Base-by-base conservation (phyloP, 2,329 filamentous ascomycete genomes). In the Onygena corvina region DNA sequence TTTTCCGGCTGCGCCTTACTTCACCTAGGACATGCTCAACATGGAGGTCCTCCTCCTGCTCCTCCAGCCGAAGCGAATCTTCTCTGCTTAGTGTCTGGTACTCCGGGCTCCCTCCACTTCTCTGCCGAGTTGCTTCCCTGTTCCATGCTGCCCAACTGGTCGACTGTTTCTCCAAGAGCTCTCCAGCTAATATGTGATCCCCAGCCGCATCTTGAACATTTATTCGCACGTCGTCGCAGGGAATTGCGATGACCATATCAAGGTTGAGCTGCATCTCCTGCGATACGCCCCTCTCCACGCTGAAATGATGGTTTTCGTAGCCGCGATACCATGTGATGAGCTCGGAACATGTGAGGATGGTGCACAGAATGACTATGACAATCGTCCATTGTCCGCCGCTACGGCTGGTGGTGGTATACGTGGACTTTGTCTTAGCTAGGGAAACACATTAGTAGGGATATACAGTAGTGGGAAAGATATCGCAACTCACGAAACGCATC, bases 151-250 rank as follows among this genome's bases (percentile, higher is more conserved):
- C 63, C 87, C 90, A 98, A 54, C 71, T 77, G 5, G 92, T 96
- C 12, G 77, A 70, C 59, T 95, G 87, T 60, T 79, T 81, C 55
- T 77, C 74, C 53, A 98, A 73, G 54, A 82, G 73, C 31, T 82
- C 74, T 3, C 78, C 85, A 2, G 92, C 92, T 25, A 94, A 75
- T 59, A 96, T 94, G 54, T 86, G 81, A 66, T 98, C 92, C 47
- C 92, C 89, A 0, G 87, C 80, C 1, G 90, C 89, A 66, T 98
- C 92, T 71, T 96, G 92, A 46, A 98, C 89, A 69, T 98, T 96
- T 67, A 98, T 74, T 69, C 94, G 86, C n/a, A 98, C 70, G 62
- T 93, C 83, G 50, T 75, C 70, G 72, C 92, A 98, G 58, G 76
- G 72, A 92, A 98, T 98, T 47, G 76, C 76, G 45, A 98, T 75